phyloP scores from a whole-genome alignment of 352 stramenopile genomes.

The Pythium coloratum region DNA sequence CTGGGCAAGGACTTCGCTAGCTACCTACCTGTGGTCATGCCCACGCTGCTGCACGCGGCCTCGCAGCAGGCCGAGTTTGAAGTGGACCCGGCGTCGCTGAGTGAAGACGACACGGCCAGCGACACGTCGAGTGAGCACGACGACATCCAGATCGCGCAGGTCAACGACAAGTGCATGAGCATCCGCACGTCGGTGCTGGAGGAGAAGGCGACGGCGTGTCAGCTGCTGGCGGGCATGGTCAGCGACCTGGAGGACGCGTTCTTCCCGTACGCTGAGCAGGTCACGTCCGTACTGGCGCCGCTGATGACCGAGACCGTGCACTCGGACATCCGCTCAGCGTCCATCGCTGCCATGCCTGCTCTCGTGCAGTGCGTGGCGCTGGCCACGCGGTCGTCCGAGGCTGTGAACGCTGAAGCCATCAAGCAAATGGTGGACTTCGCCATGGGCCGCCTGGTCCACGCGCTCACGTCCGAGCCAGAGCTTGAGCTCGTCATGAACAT shows the following conservation, averaged over 20 bases:
- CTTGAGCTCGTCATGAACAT: constrained; percentile 84
- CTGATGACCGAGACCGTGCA: constrained; percentile 85
- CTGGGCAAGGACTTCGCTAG: constrained; percentile 76
- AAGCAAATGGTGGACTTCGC: constrained; percentile 88
- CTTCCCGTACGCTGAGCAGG: constrained; percentile 86
- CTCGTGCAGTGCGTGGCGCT: constrained; percentile 75
- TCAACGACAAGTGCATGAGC: constrained; percentile 81
- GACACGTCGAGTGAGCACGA: constrained; percentile 48
- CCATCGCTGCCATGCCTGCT: constrained; percentile 77
- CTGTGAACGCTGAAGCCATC: constrained; percentile 41
- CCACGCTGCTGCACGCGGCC: constrained; percentile 72
- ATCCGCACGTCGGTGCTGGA: constrained; percentile 83
- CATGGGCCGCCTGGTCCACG: constrained; percentile 72
- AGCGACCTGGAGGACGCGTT: constrained; percentile 80
- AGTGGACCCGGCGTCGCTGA: constrained; percentile 60
- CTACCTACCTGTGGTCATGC: constrained; percentile 83
- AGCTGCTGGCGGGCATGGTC: constrained; percentile 77
- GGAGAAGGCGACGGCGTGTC: constrained; percentile 82
- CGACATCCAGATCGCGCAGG: constrained; percentile 81
- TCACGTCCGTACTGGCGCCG: constrained; percentile 78
- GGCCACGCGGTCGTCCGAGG: constrained; percentile 19
- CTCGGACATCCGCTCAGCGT: constrained; percentile 79
- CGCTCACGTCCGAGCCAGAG: constrained; percentile 78
- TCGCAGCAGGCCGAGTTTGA: constrained; percentile 85
- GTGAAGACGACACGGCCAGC: constrained; percentile 56